A percentile compares a stretch with the other conserved stretches of the same genome.
phyloP scores from a whole-genome alignment of 2,329 filamentous ascomycete genomes.

The Chrysoporthe puriensis region DNA sequence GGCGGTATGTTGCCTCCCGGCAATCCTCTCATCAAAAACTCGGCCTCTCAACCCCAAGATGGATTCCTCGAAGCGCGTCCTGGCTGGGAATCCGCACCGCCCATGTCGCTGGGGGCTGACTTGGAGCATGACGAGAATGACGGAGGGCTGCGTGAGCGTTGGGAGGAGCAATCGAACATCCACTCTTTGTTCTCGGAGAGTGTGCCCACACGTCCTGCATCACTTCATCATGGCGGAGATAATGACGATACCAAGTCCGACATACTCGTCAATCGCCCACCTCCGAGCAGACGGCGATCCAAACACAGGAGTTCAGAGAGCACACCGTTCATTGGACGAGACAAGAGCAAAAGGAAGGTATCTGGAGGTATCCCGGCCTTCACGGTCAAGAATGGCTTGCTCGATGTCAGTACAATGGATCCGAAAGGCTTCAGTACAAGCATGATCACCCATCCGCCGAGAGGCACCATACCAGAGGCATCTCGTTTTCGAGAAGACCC shows the following conservation, averaged over 20 bases:
- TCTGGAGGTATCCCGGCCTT: constrained; percentile 18
- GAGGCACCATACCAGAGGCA: constrained; percentile 15
- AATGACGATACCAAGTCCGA: constrained; percentile 23
- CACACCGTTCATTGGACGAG: constrained; percentile 1
- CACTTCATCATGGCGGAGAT: constrained; percentile 3
- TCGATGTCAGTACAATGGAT: constrained; percentile 7
- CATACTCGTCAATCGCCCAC: constrained; percentile 27
- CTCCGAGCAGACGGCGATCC: constrained; percentile 19
- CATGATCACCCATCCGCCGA: constrained; percentile 27
- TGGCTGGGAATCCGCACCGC: constrained; percentile 21
- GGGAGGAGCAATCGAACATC: constrained; percentile 29
- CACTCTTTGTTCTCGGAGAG: constrained; percentile 27
- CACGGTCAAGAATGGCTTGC: constrained; percentile 20
- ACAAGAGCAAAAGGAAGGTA: not conserved
- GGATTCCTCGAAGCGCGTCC: not conserved
- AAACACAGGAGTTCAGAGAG: constrained; percentile 12
- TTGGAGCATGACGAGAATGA: constrained; percentile 8
- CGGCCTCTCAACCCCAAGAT: not conserved
- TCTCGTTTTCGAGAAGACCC: constrained; percentile 19
- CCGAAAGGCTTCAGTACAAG: constrained; percentile 20
- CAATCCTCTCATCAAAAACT: not conserved
- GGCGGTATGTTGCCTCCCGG: constrained; percentile 7
- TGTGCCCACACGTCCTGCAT: constrained; percentile 17
- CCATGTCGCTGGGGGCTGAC: not conserved
- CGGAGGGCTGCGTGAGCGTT: constrained; percentile 23